A percentile compares a stretch with the other conserved stretches of the same genome.
phyloP scores from a whole-genome alignment of 1,284 basidiomycete species.

The Omphalotus olearius region DNA sequence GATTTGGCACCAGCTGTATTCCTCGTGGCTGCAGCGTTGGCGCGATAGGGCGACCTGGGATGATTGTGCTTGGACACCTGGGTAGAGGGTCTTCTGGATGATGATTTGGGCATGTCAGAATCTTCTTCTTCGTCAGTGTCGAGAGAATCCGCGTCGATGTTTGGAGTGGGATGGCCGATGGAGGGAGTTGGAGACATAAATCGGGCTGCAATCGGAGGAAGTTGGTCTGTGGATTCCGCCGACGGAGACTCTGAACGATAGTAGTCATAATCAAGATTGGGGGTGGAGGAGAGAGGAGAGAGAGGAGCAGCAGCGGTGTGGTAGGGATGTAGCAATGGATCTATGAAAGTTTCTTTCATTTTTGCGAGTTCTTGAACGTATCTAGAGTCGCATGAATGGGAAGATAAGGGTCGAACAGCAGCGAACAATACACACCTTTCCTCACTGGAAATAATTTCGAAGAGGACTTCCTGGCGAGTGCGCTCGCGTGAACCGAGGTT shows the following conservation, averaged over 20 bases:
- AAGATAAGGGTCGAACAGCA: constrained; percentile 8
- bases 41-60: constrained; percentile 73
- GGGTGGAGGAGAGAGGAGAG: constrained; percentile 41
- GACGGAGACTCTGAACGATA: constrained; percentile 55
- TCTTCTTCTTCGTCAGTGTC: constrained; percentile 72
- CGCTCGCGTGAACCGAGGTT: constrained; percentile 92
- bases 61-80: constrained; percentile 58
- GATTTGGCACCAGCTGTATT: constrained; percentile 38
- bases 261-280: constrained; percentile 62
- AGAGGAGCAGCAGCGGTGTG: constrained; percentile 38
- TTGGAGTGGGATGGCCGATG: constrained; percentile 47
- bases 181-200: constrained; percentile 78
- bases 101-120: constrained; percentile 38
- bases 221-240: constrained; percentile 65
- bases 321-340: constrained; percentile 83
- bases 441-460: constrained; percentile 97
- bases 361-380: constrained; percentile 88
- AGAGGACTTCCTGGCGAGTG: constrained; percentile 94
- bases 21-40: constrained; percentile 20
- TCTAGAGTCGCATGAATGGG: constrained; percentile 40
- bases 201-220: constrained; percentile 86
- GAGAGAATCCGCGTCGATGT: constrained; percentile 68
- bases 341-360: constrained; percentile 92
- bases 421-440: constrained; percentile 64
- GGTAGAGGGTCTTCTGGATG: constrained; percentile 42